A percentile compares a stretch with the other conserved stretches of the same genome.
Conservation (phyloP, 257 asterid species). For the Asclepias syriaca region DNA sequence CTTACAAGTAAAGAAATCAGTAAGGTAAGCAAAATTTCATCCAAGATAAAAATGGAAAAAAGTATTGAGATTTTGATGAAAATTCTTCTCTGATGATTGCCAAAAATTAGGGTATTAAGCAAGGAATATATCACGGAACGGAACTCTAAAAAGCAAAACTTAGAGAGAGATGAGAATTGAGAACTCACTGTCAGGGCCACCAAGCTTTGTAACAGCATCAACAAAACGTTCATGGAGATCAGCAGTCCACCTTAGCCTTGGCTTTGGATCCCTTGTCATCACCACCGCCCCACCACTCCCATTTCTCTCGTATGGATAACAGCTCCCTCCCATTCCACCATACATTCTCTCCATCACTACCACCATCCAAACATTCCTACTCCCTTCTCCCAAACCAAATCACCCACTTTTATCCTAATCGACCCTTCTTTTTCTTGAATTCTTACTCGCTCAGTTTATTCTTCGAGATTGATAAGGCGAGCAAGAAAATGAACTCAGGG, state of each 20-base stretch:
- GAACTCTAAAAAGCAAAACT: not conserved
- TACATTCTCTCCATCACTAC: slow-evolving; percentile 21
- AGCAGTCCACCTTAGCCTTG: slow-evolving; percentile 44
- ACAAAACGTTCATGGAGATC: slow-evolving; percentile 46
- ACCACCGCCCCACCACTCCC: slow-evolving; percentile 26
- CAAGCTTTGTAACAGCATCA: slow-evolving; percentile 47
- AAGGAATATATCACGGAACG: not conserved
- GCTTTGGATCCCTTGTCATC: slow-evolving; percentile 46
- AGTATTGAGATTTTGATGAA: not conserved
- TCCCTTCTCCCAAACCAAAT: not conserved
- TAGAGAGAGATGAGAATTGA: not conserved
- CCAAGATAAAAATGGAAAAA: not conserved
- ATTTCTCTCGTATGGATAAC: slow-evolving; percentile 20
- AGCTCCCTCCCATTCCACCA: slow-evolving; percentile 18
- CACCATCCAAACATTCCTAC: slow-evolving; percentile 2
- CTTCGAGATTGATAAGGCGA: slow-evolving; percentile 7
- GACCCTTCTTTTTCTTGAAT: not conserved
- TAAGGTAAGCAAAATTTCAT: not conserved
- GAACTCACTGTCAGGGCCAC: slow-evolving; percentile 42
- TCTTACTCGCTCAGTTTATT: slow-evolving; percentile 11
- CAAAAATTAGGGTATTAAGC: too few relatives aligned
- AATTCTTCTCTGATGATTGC: not conserved
- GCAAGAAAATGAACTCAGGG: slow-evolving; percentile 16
- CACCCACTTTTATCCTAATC: not conserved
- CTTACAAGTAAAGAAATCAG: not conserved